Conservation (phyloP, 805 yeast genomes). For the Groenewaldozyma salmanticensis region DNA sequence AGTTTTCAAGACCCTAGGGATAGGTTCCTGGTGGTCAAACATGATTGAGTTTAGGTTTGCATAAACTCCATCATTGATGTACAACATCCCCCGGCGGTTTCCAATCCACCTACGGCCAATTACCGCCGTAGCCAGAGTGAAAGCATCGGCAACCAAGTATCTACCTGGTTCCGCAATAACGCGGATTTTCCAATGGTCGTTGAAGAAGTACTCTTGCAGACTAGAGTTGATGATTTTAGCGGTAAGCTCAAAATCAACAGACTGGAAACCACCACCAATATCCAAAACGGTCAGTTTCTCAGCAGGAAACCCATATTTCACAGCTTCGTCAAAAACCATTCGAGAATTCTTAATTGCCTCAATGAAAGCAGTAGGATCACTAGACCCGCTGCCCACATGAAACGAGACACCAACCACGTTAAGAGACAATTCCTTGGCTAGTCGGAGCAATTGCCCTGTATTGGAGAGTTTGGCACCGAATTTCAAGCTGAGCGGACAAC, state of each 20-base stretch:
- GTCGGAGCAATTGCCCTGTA: conserved; percentile 45
- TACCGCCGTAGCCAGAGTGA: conserved; percentile 73
- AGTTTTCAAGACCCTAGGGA: conserved; percentile 51
- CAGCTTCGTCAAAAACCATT: conserved; percentile 53
- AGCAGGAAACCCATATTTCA: conserved; percentile 32
- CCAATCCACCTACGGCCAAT: conserved; percentile 65
- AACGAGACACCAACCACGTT: conserved; percentile 79
- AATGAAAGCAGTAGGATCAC: conserved; percentile 53
- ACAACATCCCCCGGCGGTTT: conserved; percentile 52
- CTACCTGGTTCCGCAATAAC: conserved; percentile 94
- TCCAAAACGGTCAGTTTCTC: conserved; percentile 48
- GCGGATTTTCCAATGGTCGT: conserved; percentile 32
- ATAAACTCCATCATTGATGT: conserved; percentile 90
- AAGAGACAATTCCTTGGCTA: conserved; percentile 53
- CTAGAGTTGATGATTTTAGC: conserved; percentile 48
- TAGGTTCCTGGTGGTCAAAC: conserved; percentile 82
- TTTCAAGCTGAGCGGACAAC: conserved; percentile 78
- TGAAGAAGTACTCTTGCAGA: conserved; percentile 43
- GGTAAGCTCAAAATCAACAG: conserved; percentile 46
- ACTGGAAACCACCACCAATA: conserved; percentile 88
- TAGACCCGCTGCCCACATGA: conserved; percentile 93
- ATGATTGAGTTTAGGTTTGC: conserved; percentile 92
- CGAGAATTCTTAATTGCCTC: conserved; percentile 69
- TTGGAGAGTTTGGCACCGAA: conserved; percentile 67
- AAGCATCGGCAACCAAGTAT: conserved; percentile 74